These are phyloP conservation scores for Tribonema minus DNA, from an alignment of 108 stramenopile species.

Conservation along the genomic window DNA sequence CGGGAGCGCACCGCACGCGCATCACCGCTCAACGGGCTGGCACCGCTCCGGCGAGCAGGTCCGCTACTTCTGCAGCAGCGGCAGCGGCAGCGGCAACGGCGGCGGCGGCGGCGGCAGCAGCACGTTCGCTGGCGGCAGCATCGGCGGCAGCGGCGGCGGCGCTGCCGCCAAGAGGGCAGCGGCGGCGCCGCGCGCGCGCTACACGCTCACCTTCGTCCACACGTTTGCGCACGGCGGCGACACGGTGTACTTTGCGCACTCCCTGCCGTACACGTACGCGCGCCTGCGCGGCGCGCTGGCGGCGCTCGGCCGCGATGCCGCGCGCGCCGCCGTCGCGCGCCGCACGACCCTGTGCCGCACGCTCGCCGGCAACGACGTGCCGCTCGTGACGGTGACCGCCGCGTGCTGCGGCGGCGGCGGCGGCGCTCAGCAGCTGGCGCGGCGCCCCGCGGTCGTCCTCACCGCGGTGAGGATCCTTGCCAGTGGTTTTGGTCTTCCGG, in stretches of 20 bases:
- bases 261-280: constrained; percentile 16
- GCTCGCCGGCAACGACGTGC: constrained; percentile 40
- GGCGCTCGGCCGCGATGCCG: neutral
- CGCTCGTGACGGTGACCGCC: constrained; percentile 39
- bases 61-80: neutral
- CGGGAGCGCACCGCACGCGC: too few relatives aligned
- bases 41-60: neutral
- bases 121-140: neutral
- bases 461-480: too few relatives aligned
- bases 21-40: too few relatives aligned
- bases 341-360: constrained; percentile 30
- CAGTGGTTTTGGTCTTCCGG: too few relatives aligned
- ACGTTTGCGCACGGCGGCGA: constrained; percentile 4
- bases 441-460: neutral
- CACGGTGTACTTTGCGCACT: constrained; percentile 9
- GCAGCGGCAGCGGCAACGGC: neutral
- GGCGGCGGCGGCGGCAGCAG: neutral
- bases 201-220: constrained; percentile 19
- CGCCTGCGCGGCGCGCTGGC: constrained; percentile 2
- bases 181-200: neutral
- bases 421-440: neutral
- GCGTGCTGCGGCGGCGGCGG: neutral
- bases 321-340: neutral
- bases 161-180: neutral
- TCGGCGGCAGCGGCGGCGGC: neutral